Evolutionary conservation across 139 green algal species (phyloP).

Genomic region (Monoraphidium neglectum): DNA sequence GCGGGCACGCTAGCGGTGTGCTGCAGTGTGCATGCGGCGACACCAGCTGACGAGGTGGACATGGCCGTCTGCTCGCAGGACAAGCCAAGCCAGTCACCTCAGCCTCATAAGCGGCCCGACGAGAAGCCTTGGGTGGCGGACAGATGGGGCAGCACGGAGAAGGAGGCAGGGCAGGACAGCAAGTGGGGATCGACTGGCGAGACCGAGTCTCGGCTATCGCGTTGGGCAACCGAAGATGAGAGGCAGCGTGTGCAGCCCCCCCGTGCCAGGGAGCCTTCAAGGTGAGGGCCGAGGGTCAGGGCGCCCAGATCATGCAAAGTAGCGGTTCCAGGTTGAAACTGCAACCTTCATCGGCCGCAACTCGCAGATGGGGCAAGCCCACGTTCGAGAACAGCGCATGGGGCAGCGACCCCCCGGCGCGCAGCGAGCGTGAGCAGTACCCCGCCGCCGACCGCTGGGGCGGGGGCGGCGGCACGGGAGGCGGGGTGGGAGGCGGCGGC

Average conservation of each 20-base stretch:
- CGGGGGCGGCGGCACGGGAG: too few relatives aligned
- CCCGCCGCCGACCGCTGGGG: too few relatives aligned
- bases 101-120: conserved; percentile 5
- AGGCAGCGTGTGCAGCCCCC: conserved; percentile 7
- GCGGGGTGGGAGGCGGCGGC: too few relatives aligned
- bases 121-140: conserved; percentile 26
- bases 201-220: background rate
- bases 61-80: background rate
- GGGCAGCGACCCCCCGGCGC: conserved; percentile 1
- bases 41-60: too few relatives aligned
- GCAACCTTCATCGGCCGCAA: background rate
- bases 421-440: background rate
- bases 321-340: too few relatives aligned
- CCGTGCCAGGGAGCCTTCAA: conserved; percentile 8
- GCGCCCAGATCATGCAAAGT: background rate
- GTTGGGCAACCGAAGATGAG: conserved; percentile 15
- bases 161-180: conserved; percentile 8
- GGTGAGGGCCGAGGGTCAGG: background rate
- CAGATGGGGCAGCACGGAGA: background rate
- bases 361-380: conserved; percentile 1
- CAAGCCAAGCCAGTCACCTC: conserved; percentile 7
- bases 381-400: background rate
- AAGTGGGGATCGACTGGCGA: conserved; percentile 12
- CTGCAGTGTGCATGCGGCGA: too few relatives aligned
- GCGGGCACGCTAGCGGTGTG: too few relatives aligned